Base-by-base conservation (phyloP, 2,329 filamentous ascomycete genomes). In the Pseudogymnoascus sp. region DNA sequence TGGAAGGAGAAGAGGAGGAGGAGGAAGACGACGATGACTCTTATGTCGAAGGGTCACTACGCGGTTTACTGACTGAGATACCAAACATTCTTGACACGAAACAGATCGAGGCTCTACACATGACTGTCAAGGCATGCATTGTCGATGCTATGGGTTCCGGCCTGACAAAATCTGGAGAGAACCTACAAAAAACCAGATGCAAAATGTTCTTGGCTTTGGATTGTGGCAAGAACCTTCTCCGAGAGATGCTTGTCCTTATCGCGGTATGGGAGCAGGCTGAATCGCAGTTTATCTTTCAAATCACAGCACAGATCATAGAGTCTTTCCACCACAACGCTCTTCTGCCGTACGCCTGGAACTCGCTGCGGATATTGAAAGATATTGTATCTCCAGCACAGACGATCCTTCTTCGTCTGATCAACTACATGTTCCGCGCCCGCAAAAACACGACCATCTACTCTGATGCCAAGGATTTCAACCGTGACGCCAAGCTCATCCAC, bases 91-190 rank as follows among this genome's bases (percentile, higher is more conserved):
- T 97, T 30, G 92, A 95, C 43, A 93, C 93, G 0, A 92, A 92
- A 61, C 93, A 97, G 74, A 97, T 97, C 60, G 93, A 97, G 74
- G 92, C 94, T 5, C 77, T 97, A 60, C 93, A 96, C 61, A 96
- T 97, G 92, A 95, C 97, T 63, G 88, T 97, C 69, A 96, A 97
- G 78, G 92, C 90, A 12, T 95, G 92, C 64, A 95, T 97, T 60
- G 85, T 96, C 20, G 90, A 95, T 68, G 86, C 85, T n/a, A 80
- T 84, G 63, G 89, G 89, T 63, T 87, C 88, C 65, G 85, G 86
- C 0, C 76, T 85, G 6, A 88, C 86, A 47, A 74, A 78, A 8
- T 81, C 81, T 11, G 87, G 87, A 16, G 89, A 91, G 70, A 96
- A 93, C 70, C 86, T 96, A 75, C 92, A 97, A 73, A 90, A 92